Percentiles rank a stretch among this genome's conserved stretches.
Conservation (phyloP, 2,329 filamentous ascomycete genomes). For the Madurella mycetomatis region DNA sequence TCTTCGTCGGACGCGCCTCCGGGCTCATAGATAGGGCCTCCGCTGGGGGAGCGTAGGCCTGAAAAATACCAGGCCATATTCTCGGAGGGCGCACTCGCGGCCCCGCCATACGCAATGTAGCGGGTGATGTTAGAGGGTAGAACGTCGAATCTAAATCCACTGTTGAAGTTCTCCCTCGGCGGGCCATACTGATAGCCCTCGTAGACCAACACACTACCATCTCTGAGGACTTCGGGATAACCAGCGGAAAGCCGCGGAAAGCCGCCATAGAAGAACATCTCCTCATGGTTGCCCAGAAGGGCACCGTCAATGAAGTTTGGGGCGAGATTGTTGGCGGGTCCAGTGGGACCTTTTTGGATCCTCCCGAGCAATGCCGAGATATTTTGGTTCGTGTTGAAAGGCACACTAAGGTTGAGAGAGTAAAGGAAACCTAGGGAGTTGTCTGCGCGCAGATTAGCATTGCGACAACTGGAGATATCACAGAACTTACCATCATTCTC, state of each 20-base stretch:
- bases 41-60: constrained; percentile 50
- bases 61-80: constrained; percentile 69
- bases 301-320: constrained; percentile 59
- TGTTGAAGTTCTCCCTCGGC: constrained; percentile 38
- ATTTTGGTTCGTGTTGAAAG: constrained; percentile 53
- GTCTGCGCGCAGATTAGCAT: constrained; percentile 32
- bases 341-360: too few relatives aligned
- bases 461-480: not conserved
- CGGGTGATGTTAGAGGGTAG: constrained; percentile 49
- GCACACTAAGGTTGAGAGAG: constrained; percentile 52
- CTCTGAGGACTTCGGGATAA: constrained; percentile 36
- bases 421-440: constrained; percentile 52
- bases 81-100: constrained; percentile 62
- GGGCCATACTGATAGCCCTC: constrained; percentile 49
- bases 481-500: constrained; percentile 40
- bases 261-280: constrained; percentile 63
- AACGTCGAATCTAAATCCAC: constrained; percentile 38
- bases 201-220: constrained; percentile 47
- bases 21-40: constrained; percentile 45
- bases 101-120: constrained; percentile 62
- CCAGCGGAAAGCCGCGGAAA: too few relatives aligned
- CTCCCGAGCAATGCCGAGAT: constrained; percentile 47
- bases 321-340: constrained; percentile 45
- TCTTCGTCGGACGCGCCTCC: constrained; percentile 27
- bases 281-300: constrained; percentile 60